These are phyloP conservation scores for Fragaria ananassa DNA, from an alignment of 306 rosid species.

Conservation along the genomic window DNA sequence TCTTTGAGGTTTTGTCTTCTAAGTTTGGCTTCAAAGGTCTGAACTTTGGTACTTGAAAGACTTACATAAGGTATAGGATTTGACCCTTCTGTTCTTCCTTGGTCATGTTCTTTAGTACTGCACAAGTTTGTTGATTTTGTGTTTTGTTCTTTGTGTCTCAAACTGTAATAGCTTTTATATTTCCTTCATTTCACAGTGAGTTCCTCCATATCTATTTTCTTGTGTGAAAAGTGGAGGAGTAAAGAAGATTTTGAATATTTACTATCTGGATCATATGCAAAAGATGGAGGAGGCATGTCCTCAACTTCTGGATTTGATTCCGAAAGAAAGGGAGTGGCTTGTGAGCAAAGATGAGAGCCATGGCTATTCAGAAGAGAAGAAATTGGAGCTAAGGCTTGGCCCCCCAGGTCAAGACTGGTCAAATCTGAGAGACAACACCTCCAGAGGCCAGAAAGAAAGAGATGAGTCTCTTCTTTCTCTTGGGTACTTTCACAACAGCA, in stretches of 20 bases:
- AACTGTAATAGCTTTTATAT: background rate
- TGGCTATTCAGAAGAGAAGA: conserved; percentile 54
- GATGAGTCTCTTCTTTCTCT: conserved; percentile 52
- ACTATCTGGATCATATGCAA: conserved; percentile 3
- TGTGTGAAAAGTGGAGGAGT: background rate
- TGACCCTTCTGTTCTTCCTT: background rate
- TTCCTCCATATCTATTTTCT: conserved; percentile 4
- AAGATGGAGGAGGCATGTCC: conserved; percentile 42
- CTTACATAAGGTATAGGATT: conserved; percentile 8
- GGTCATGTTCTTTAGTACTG: background rate
- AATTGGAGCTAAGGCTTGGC: conserved; percentile 83
- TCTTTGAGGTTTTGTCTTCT: background rate
- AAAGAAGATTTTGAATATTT: conserved; percentile 8
- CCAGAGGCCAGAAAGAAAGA: conserved; percentile 30
- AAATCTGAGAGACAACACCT: conserved; percentile 18
- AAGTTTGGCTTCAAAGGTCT: conserved; percentile 20
- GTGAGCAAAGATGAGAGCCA: conserved; percentile 33
- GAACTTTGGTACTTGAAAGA: conserved; percentile 28
- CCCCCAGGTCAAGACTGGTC: conserved; percentile 83
- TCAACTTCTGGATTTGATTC: conserved; percentile 63
- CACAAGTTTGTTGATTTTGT: background rate
- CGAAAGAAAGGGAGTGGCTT: conserved; percentile 53
- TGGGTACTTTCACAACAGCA: conserved; percentile 31
- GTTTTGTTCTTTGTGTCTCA: background rate
- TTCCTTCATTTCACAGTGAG: conserved; percentile 19